A percentile compares a stretch with the other conserved stretches of the same genome.
These are phyloP conservation scores for Sugiyamaella paludigena DNA, from an alignment of 1,139 yeast genomes.

Conservation along the genomic window DNA sequence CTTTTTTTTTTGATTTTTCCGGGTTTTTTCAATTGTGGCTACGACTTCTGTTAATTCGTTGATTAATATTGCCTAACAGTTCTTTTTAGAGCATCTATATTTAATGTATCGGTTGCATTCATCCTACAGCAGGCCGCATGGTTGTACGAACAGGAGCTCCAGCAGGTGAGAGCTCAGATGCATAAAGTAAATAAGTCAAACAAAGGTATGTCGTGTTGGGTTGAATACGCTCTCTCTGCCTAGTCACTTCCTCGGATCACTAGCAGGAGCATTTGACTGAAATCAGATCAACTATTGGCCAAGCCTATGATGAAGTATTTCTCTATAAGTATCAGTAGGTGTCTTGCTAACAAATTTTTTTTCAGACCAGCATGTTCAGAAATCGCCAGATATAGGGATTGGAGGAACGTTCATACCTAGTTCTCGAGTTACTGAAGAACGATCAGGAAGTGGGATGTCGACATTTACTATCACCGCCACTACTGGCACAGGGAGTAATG, in stretches of 20 bases:
- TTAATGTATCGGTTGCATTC: constrained; percentile 42
- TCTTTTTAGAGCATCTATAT: constrained; percentile 29
- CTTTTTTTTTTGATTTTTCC: too few species aligned
- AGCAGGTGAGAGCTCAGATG: constrained; percentile 42
- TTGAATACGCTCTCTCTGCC: too few species aligned
- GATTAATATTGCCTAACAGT: neutral
- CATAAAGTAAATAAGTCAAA: constrained; percentile 18
- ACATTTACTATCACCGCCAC: constrained; percentile 7
- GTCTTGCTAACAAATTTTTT: neutral
- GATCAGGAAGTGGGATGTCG: constrained; percentile 4
- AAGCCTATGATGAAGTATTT: neutral
- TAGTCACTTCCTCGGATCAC: neutral
- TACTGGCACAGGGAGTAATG: too few species aligned
- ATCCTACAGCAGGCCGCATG: constrained; percentile 48
- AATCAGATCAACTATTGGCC: too few species aligned
- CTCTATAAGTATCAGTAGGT: too few species aligned
- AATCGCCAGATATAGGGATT: neutral
- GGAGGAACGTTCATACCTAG: too few species aligned
- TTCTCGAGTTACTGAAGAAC: neutral
- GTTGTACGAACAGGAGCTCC: constrained; percentile 47
- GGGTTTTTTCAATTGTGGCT: too few species aligned
- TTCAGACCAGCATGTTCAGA: neutral
- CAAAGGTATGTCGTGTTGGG: neutral
- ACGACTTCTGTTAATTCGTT: constrained; percentile 1
- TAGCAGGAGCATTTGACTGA: too few species aligned